These are phyloP conservation scores for Cutaneotrichosporon cyanovorans DNA, from an alignment of 1,284 basidiomycete genomes.

Conservation along the genomic window DNA sequence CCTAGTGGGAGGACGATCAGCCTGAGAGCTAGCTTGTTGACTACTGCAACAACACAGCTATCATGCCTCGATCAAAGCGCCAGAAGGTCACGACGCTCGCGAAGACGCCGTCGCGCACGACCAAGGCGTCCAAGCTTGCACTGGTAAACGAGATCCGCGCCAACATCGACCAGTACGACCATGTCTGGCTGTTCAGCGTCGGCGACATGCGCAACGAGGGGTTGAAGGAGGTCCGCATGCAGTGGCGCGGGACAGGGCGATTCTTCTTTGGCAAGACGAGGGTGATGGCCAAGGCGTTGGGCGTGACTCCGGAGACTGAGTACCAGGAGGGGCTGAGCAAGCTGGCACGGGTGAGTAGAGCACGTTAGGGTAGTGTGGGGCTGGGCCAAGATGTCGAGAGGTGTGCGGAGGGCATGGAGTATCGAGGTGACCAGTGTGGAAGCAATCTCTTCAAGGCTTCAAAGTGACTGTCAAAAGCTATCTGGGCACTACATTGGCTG, in stretches of 20 bases:
- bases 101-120: slow-evolving; percentile 51
- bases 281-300: slow-evolving; percentile 95
- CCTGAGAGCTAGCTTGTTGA: background rate
- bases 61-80: slow-evolving; percentile 81
- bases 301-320: slow-evolving; percentile 78
- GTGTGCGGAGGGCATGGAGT: too few relatives aligned
- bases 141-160: slow-evolving; percentile 69
- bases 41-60: background rate
- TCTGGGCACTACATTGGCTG: too few relatives aligned
- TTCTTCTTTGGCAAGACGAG: slow-evolving; percentile 90
- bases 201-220: slow-evolving; percentile 92
- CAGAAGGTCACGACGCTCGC: slow-evolving; percentile 61
- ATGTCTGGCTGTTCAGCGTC: slow-evolving; percentile 91
- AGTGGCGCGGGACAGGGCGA: slow-evolving; percentile 88
- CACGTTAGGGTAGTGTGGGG: background rate
- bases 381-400: background rate
- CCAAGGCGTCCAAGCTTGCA: slow-evolving; percentile 65
- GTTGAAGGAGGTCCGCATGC: slow-evolving; percentile 82
- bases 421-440: too few relatives aligned
- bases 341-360: slow-evolving; percentile 63
- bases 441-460: too few relatives aligned
- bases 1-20: too few relatives aligned
- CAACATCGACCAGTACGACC: slow-evolving; percentile 70
- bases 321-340: slow-evolving; percentile 70
- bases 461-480: too few relatives aligned